phyloP scores from a whole-genome alignment of 2,329 filamentous ascomycete genomes.

The Sarocladium brachiariae region DNA sequence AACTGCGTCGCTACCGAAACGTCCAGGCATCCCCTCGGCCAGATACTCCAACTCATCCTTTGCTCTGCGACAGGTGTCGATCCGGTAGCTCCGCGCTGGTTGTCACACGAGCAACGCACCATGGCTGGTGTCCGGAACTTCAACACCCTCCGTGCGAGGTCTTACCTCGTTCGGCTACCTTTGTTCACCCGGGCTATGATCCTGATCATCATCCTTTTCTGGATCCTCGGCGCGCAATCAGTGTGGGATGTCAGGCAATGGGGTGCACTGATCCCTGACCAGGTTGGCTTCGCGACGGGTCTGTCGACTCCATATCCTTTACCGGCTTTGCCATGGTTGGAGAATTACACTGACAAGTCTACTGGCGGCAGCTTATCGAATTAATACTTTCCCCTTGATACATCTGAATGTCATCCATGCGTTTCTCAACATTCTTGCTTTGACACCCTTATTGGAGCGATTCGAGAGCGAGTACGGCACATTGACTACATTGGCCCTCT shows the following conservation, averaged over 20 bases:
- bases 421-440: slow-evolving; percentile 68
- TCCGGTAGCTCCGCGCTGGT: slow-evolving; percentile 18
- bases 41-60: neutral
- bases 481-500: slow-evolving; percentile 76
- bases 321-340: neutral
- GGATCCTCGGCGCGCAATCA: slow-evolving; percentile 61
- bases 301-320: slow-evolving; percentile 15
- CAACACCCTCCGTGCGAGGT: slow-evolving; percentile 66
- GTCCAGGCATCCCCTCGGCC: neutral
- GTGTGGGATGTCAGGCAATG: slow-evolving; percentile 68
- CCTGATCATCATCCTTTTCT: slow-evolving; percentile 53
- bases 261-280: slow-evolving; percentile 71
- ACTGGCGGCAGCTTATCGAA: slow-evolving; percentile 64
- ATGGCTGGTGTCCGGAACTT: slow-evolving; percentile 38
- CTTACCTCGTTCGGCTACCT: slow-evolving; percentile 78
- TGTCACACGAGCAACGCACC: slow-evolving; percentile 13
- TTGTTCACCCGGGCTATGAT: slow-evolving; percentile 73
- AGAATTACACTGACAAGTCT: slow-evolving; percentile 1
- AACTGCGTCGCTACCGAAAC: neutral
- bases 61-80: slow-evolving; percentile 5
- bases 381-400: slow-evolving; percentile 87
- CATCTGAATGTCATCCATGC: slow-evolving; percentile 77
- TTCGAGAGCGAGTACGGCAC: slow-evolving; percentile 94
- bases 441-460: slow-evolving; percentile 83
- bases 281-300: slow-evolving; percentile 68